Conservation (phyloP, 805 yeast species). For the Yarrowia sp. region DNA sequence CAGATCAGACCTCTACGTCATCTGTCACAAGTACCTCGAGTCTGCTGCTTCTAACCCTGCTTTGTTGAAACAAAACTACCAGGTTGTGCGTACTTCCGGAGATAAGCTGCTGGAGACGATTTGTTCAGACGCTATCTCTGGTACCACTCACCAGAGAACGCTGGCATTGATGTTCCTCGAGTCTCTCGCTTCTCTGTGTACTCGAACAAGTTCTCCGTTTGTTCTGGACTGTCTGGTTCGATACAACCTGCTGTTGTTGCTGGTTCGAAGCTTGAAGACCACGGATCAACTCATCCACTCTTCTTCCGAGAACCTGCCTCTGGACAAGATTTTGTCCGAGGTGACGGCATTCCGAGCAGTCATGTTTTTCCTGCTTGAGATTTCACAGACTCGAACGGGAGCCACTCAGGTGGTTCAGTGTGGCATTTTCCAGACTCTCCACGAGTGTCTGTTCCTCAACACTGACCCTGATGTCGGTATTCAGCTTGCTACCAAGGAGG, state of each 20-base stretch:
- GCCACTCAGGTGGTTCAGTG: slow-evolving; percentile 73
- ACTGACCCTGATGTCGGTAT: slow-evolving; percentile 81
- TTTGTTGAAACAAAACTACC: slow-evolving; percentile 47
- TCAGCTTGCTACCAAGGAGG: slow-evolving; percentile 41
- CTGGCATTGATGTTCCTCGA: slow-evolving; percentile 77
- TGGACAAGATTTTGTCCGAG: slow-evolving; percentile 57
- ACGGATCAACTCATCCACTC: slow-evolving; percentile 47
- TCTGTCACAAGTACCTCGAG: slow-evolving; percentile 61
- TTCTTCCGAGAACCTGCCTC: slow-evolving; percentile 42
- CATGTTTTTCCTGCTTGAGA: slow-evolving; percentile 63
- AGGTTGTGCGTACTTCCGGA: slow-evolving; percentile 54
- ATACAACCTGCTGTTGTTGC: slow-evolving; percentile 61
- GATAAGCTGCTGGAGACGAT: slow-evolving; percentile 64
- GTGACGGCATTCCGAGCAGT: slow-evolving; percentile 73
- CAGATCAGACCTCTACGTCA: slow-evolving; percentile 75
- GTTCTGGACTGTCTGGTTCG: slow-evolving; percentile 60
- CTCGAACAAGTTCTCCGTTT: slow-evolving; percentile 51
- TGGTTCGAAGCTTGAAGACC: slow-evolving; percentile 65
- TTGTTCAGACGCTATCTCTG: slow-evolving; percentile 74
- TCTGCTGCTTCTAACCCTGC: slow-evolving; percentile 22
- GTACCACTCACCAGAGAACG: slow-evolving; percentile 73
- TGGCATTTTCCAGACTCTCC: slow-evolving; percentile 64
- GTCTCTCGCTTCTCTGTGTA: slow-evolving; percentile 56
- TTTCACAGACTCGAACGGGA: slow-evolving; percentile 75
- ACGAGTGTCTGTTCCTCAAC: slow-evolving; percentile 53